Conservation (phyloP, 2,329 filamentous ascomycete species). For the Penicillium italicum region DNA sequence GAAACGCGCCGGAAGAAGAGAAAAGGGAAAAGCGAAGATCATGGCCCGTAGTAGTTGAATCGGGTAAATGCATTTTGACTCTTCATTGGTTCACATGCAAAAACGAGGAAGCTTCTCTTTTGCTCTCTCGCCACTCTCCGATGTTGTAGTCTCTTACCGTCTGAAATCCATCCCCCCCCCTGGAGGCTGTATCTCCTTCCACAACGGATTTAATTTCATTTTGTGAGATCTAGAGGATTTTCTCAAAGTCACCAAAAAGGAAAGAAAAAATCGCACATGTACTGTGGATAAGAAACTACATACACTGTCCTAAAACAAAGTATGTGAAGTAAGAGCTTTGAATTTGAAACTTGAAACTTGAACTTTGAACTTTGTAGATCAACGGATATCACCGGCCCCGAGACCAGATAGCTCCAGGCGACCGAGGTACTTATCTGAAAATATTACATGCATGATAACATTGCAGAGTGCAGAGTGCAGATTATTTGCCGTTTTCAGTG, state of each 20-base stretch:
- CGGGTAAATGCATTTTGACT: slow-evolving; percentile 22
- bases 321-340: not conserved
- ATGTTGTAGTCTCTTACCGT: not conserved
- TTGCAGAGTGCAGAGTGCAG: not conserved
- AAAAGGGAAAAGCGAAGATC: not conserved
- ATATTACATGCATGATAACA: slow-evolving; percentile 3
- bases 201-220: not conserved
- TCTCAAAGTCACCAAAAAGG: not conserved
- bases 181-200: slow-evolving; percentile 6
- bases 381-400: not conserved
- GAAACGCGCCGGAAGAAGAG: slow-evolving; percentile 1
- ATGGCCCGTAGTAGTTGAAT: slow-evolving; percentile 15
- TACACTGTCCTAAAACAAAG: not conserved
- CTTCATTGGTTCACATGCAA: slow-evolving; percentile 1
- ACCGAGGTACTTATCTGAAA: not conserved
- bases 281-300: not conserved
- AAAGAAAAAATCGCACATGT: not conserved
- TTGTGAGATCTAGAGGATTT: not conserved
- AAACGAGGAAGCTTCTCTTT: not conserved
- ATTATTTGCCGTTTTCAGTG: not conserved
- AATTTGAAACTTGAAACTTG: no score
- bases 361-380: not conserved
- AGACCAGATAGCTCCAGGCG: not conserved
- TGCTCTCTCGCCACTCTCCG: not conserved
- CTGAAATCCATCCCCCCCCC: not conserved